Evolutionary conservation across 306 rosid genomes (phyloP).

Genomic region (Trifolium fragiferum): DNA sequence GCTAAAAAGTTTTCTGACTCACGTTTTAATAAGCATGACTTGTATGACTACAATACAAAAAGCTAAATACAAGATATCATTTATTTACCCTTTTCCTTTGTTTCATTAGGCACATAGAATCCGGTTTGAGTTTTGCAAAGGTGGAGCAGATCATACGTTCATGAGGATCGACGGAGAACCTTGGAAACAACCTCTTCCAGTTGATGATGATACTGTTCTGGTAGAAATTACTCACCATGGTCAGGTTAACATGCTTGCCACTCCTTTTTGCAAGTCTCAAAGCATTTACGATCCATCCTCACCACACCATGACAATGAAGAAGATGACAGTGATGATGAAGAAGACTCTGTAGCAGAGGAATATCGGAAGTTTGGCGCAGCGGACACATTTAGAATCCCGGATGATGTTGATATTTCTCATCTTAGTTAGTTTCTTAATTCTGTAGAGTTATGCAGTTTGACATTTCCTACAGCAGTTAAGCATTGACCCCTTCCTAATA

Average conservation of each 20-base stretch:
- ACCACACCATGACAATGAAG: constrained; percentile 48
- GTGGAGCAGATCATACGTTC: constrained; percentile 71
- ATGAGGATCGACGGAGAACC: constrained; percentile 98
- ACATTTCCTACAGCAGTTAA: not conserved
- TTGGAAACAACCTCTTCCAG: constrained; percentile 96
- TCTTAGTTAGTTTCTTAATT: constrained; percentile 57
- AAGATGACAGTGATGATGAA: constrained; percentile 55
- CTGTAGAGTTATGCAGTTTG: constrained; percentile 7
- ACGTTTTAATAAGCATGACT: not conserved
- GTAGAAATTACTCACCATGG: constrained; percentile 90
- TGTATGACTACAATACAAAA: not conserved
- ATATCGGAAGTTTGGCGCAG: constrained; percentile 92
- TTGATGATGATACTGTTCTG: constrained; percentile 76
- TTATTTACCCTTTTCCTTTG: not conserved
- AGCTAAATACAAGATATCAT: not conserved
- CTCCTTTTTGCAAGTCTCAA: constrained; percentile 57
- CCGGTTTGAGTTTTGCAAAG: constrained; percentile 80
- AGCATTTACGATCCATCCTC: constrained; percentile 60
- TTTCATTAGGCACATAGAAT: constrained; percentile 70
- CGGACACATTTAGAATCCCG: constrained; percentile 83
- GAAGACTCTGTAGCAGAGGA: constrained; percentile 63
- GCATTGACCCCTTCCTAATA: not conserved
- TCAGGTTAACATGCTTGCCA: constrained; percentile 95
- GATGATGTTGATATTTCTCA: constrained; percentile 70
- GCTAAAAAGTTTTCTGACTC: not conserved